Base-by-base conservation (phyloP, 176 grass and related monocot species). In the Musa itinerans region DNA sequence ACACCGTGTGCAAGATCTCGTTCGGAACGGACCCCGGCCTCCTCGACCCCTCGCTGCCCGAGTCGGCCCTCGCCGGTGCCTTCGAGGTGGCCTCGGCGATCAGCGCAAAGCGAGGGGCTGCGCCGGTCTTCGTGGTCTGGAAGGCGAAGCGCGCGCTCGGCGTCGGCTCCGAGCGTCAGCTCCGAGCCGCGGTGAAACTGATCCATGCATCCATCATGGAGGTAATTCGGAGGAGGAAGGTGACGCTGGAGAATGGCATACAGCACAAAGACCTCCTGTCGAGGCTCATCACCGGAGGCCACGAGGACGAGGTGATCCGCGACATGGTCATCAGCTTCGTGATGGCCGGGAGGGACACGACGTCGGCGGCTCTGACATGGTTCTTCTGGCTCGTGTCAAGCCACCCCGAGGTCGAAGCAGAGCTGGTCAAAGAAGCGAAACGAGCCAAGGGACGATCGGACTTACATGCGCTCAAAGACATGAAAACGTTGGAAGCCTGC, bases 271-370 rank as follows among this genome's bases (percentile, higher is more conserved):
- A 96, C 83, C 74, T 96, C 3, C 79, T 96, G 48, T 89, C 92
- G 52, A 84, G 92, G 80, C 83, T 96, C 81, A 86, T 92, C 19
- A 69, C 81, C 24, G 85, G 80, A 56, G 89, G 84, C 49, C 88
- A 92, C 78, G 34, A 81, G 0, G 89, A 92, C 54, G 87, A 92
- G 76, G 83, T 73, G 27, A 92, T 92, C 79, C 84, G 92, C 0
- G 92, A 96, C 77, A 96, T 96, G 92, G 92, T 88, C n/a, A 92
- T 96, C 76, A 96, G 92, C 78, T 92, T 96, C 78, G 81, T 96
- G 65, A 83, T 96, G 84, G 92, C 92, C 1, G 92, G 87, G 1
- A 70, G 92, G 22, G 92, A 96, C 87, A 92, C 92, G 16, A 96
- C 92, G 0, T 84, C 92, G 92, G 92, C 85, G 34, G 34, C 34